These are phyloP conservation scores for Buxus sempervirens DNA, from an alignment of 164 flowering plant species.

Conservation along the genomic window DNA sequence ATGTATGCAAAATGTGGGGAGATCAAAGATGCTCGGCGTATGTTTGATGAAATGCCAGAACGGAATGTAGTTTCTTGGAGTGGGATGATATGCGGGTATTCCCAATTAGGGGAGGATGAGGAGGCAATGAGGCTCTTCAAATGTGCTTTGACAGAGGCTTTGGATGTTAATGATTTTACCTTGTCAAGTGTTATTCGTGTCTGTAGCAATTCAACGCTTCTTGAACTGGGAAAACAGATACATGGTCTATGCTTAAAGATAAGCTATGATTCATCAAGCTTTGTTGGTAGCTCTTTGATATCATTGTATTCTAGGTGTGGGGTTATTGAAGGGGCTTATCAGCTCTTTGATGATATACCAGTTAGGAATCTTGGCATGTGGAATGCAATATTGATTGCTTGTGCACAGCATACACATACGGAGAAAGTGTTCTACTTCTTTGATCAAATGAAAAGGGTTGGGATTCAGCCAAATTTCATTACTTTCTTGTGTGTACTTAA, in stretches of 20 bases:
- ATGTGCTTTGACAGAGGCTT: slow-evolving; percentile 41
- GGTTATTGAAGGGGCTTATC: slow-evolving; percentile 51
- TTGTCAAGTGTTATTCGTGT: slow-evolving; percentile 73
- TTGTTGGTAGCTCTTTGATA: slow-evolving; percentile 78
- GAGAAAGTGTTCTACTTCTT: slow-evolving; percentile 47
- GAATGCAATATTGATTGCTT: slow-evolving; percentile 84
- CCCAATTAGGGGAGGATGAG: slow-evolving; percentile 61
- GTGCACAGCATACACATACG: slow-evolving; percentile 81
- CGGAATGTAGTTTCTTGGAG: slow-evolving; percentile 93
- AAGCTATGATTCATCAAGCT: slow-evolving; percentile 53
- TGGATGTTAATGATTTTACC: slow-evolving; percentile 85
- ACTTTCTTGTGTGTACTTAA: slow-evolving; percentile 73
- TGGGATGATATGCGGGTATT: slow-evolving; percentile 84
- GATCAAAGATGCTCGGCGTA: slow-evolving; percentile 44
- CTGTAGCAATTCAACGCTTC: slow-evolving; percentile 61
- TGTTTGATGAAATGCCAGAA: slow-evolving; percentile 89
- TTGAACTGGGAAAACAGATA: slow-evolving; percentile 71
- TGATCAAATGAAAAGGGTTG: slow-evolving; percentile 41
- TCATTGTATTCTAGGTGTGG: slow-evolving; percentile 85
- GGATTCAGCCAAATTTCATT: slow-evolving; percentile 76
- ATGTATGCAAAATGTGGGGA: slow-evolving; percentile 85
- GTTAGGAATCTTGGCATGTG: slow-evolving; percentile 78
- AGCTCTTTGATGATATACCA: slow-evolving; percentile 48
- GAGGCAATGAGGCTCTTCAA: slow-evolving; percentile 79
- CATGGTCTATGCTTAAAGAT: slow-evolving; percentile 72